Conservation (phyloP, 164 flowering plant species). For the Dillenia turbinata region DNA sequence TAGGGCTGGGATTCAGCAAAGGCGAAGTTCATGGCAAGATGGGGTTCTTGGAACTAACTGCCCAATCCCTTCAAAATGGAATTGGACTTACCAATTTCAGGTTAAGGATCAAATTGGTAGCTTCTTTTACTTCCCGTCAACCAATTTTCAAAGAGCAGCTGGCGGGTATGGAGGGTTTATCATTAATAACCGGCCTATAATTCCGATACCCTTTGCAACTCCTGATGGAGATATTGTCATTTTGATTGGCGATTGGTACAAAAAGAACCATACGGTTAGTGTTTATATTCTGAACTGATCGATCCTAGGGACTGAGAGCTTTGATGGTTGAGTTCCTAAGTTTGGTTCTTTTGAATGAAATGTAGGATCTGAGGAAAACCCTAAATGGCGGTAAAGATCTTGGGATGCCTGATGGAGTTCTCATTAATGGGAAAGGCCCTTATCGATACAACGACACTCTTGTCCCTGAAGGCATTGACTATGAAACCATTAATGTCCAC, state of each 20-base stretch:
- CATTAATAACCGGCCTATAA: slow-evolving; percentile 59
- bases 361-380: slow-evolving; percentile 67
- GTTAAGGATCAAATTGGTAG: slow-evolving; percentile 99
- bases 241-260: slow-evolving; percentile 93
- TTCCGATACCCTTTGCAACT: slow-evolving; percentile 69
- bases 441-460: slow-evolving; percentile 76
- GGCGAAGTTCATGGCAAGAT: slow-evolving; percentile 93
- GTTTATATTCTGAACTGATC: background rate
- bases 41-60: slow-evolving; percentile 93
- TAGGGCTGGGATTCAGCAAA: slow-evolving; percentile 86
- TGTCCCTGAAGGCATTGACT: slow-evolving; percentile 83
- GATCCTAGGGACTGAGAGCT: too few relatives aligned
- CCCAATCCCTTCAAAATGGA: slow-evolving; percentile 88
- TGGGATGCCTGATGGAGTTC: slow-evolving; percentile 97
- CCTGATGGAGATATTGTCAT: slow-evolving; percentile 81
- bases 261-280: slow-evolving; percentile 79
- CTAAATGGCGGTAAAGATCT: slow-evolving; percentile 75
- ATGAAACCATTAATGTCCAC: slow-evolving; percentile 63
- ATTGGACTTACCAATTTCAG: slow-evolving; percentile 92
- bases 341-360: slow-evolving; percentile 2
- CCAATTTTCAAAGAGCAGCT: slow-evolving; percentile 79
- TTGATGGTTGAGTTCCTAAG: background rate
- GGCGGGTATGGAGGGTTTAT: slow-evolving; percentile 89
- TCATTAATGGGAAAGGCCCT: slow-evolving; percentile 96
- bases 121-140: slow-evolving; percentile 91